Conservation (phyloP, 495 filamentous ascomycete species). For the Podospora comata region DNA sequence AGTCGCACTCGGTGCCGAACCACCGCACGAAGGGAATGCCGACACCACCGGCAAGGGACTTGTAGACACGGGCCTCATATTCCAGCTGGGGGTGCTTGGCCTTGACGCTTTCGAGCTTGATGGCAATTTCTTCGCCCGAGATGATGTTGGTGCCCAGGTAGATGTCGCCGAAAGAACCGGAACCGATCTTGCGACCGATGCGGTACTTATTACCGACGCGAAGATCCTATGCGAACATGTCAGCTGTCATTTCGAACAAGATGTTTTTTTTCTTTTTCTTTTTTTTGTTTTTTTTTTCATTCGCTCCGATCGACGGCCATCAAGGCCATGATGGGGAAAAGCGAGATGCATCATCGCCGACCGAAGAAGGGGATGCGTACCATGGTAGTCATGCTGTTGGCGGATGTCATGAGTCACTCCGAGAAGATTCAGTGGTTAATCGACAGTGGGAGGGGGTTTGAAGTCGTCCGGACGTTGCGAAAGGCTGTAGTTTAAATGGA, state of each 20-base stretch:
- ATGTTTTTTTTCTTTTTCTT: background rate
- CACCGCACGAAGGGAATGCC: slow-evolving; percentile 99
- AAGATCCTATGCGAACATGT: slow-evolving; percentile 65
- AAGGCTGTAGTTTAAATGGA: background rate
- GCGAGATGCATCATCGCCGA: background rate
- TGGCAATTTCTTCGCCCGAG: slow-evolving; percentile 98
- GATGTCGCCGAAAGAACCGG: slow-evolving; percentile 97
- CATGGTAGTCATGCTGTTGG: slow-evolving; percentile 50
- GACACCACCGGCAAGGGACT: slow-evolving; percentile 96
- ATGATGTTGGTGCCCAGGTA: slow-evolving; percentile 99
- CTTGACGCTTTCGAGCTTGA: slow-evolving; percentile 99
- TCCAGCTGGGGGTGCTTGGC: slow-evolving; percentile 99
- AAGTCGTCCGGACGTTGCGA: slow-evolving; percentile 1
- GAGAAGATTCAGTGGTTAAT: background rate
- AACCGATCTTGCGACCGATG: slow-evolving; percentile 99
- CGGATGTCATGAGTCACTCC: slow-evolving; percentile 6
- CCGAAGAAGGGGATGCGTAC: slow-evolving; percentile 32
- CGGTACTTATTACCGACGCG: slow-evolving; percentile 99
- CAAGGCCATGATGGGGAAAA: background rate
- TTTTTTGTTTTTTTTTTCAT: too few species aligned
- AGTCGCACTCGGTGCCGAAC: slow-evolving; percentile 99
- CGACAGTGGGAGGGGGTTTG: background rate
- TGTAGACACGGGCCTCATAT: slow-evolving; percentile 99
- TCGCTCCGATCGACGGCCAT: background rate
- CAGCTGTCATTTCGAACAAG: background rate